phyloP scores from a whole-genome alignment of 257 asterid genomes.

The Nicotiana paniculata region DNA sequence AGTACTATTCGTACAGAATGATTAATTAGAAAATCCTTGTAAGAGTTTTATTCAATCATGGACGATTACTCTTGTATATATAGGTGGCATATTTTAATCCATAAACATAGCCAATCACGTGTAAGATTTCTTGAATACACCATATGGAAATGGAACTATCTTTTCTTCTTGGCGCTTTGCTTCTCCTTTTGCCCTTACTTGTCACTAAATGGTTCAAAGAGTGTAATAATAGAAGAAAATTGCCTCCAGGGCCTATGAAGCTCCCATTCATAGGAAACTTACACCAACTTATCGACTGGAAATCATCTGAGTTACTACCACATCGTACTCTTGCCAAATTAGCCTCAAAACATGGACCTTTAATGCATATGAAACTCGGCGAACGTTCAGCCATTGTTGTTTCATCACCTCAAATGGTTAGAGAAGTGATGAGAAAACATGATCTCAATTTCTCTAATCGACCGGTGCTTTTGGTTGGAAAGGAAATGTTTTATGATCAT shows the following conservation, averaged over 20 bases:
- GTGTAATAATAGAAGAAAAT: background rate
- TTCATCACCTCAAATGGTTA: constrained; percentile 14
- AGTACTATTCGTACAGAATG: background rate
- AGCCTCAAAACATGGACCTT: constrained; percentile 20
- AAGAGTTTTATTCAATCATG: background rate
- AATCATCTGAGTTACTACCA: constrained; percentile 14
- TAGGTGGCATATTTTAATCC: background rate
- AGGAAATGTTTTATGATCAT: background rate
- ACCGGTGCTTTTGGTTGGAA: background rate
- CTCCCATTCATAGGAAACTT: constrained; percentile 39
- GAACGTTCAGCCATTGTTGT: constrained; percentile 15
- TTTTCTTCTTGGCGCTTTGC: background rate
- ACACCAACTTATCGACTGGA: constrained; percentile 23
- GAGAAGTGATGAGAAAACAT: constrained; percentile 15
- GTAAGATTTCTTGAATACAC: background rate
- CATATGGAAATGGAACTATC: background rate
- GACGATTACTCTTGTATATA: background rate
- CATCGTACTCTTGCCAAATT: constrained; percentile 17
- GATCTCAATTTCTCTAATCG: constrained; percentile 14
- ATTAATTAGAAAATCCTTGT: too few relatives aligned
- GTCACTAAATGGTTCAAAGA: background rate
- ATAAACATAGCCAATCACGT: background rate
- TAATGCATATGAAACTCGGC: constrained; percentile 23
- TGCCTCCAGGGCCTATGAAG: constrained; percentile 32
- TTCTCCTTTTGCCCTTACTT: background rate